Percentiles rank a stretch among this genome's conserved stretches.
Conservation (phyloP, 2,329 filamentous ascomycete species). For the Lasiodiplodia sp. region DNA sequence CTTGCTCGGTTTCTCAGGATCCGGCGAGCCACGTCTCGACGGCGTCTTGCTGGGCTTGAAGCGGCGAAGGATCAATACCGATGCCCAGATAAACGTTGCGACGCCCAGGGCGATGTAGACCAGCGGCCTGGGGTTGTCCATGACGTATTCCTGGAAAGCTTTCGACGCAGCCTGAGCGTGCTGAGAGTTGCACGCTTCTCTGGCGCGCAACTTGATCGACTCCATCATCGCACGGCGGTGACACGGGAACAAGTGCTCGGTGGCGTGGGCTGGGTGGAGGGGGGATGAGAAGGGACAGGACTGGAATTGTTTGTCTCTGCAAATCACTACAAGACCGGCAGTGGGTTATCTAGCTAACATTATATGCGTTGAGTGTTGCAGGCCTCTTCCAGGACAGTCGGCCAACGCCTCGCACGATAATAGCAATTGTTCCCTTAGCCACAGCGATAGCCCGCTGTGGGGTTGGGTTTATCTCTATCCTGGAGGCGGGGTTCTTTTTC, state of each 20-base stretch:
- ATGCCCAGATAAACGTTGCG: constrained; percentile 42
- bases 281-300: neutral
- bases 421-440: constrained; percentile 28
- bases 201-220: constrained; percentile 35
- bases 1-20: constrained; percentile 55
- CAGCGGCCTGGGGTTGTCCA: constrained; percentile 34
- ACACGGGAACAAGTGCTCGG: constrained; percentile 29
- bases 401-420: constrained; percentile 14
- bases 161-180: constrained; percentile 15
- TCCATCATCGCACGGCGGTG: constrained; percentile 33
- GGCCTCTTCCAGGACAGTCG: neutral
- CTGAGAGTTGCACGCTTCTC: constrained; percentile 22
- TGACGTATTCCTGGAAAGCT: constrained; percentile 16
- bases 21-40: constrained; percentile 43
- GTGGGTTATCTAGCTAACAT: constrained; percentile 19
- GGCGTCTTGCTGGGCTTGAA: constrained; percentile 35
- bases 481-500: constrained; percentile 27
- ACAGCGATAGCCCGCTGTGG: constrained; percentile 29
- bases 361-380: constrained; percentile 6
- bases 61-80: constrained; percentile 37
- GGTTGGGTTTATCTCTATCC: constrained; percentile 28
- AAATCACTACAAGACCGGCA: neutral
- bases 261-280: constrained; percentile 30
- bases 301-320: constrained; percentile 2
- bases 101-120: constrained; percentile 45